phyloP scores from a whole-genome alignment of 2,329 filamentous ascomycete species.

The Diplocarpon mali region DNA sequence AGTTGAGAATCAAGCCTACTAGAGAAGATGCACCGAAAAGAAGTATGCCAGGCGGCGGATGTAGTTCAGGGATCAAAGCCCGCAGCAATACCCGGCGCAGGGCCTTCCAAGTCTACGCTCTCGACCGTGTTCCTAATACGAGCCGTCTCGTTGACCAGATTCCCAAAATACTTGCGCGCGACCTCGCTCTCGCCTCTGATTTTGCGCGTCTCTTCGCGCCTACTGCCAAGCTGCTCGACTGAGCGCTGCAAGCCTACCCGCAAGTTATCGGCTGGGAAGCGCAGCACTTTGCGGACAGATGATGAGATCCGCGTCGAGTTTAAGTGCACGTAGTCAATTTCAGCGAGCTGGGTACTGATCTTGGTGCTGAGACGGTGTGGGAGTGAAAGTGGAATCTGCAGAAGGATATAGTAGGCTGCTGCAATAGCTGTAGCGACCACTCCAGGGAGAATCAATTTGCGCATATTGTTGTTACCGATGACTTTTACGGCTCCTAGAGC shows the following conservation, averaged over 20 bases:
- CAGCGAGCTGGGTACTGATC: conserved; percentile 66
- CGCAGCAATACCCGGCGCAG: conserved; percentile 26
- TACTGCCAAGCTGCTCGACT: conserved; percentile 69
- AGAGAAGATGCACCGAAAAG: background rate
- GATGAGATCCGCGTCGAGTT: conserved; percentile 78
- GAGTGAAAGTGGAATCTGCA: conserved; percentile 79
- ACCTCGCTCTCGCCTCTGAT: conserved; percentile 73
- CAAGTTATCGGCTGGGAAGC: conserved; percentile 76
- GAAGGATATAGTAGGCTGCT: conserved; percentile 68
- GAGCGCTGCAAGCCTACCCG: conserved; percentile 73
- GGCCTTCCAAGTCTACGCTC: conserved; percentile 27
- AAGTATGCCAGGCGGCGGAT: background rate
- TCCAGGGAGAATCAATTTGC: conserved; percentile 70
- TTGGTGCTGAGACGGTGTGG: conserved; percentile 78
- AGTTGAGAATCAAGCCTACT: background rate
- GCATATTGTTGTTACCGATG: conserved; percentile 69
- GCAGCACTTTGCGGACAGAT: conserved; percentile 80
- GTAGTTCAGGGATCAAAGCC: conserved; percentile 22
- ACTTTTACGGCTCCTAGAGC: conserved; percentile 71
- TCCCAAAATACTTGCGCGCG: conserved; percentile 81
- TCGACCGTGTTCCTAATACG: conserved; percentile 34
- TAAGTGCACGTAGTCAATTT: conserved; percentile 84
- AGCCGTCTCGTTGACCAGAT: conserved; percentile 59
- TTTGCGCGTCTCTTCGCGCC: conserved; percentile 75
- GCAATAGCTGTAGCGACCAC: conserved; percentile 63